These are phyloP conservation scores for Dissophora globulifera DNA, from an alignment of 192 early-diverging fungal genomes.

Conservation along the genomic window DNA sequence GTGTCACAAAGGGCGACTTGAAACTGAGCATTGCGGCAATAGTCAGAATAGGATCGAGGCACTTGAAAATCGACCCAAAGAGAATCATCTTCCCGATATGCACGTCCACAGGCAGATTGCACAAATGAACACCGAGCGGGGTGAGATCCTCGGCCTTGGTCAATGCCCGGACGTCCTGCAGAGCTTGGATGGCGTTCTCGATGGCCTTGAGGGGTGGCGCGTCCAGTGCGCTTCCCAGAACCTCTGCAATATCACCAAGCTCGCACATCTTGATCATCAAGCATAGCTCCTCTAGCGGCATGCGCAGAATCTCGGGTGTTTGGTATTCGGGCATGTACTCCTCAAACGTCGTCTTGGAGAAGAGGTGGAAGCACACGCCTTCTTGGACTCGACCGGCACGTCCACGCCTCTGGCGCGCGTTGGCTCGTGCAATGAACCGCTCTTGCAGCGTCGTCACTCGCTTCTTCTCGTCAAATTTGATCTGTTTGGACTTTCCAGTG, in stretches of 20 bases:
- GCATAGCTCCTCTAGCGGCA: conserved; percentile 88
- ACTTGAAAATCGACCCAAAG: conserved; percentile 80
- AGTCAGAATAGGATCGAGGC: conserved; percentile 78
- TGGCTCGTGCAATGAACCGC: conserved; percentile 73
- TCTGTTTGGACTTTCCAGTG: conserved; percentile 77
- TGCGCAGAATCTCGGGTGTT: conserved; percentile 83
- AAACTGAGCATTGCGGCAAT: conserved; percentile 75
- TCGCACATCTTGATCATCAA: conserved; percentile 76
- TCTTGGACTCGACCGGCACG: conserved; percentile 84
- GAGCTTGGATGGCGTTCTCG: conserved; percentile 65
- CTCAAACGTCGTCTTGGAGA: conserved; percentile 62
- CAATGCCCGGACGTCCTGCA: conserved; percentile 67
- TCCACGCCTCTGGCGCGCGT: conserved; percentile 77
- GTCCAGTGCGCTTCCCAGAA: conserved; percentile 72
- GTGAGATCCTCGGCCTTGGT: conserved; percentile 66
- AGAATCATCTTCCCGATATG: conserved; percentile 86
- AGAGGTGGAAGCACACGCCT: conserved; percentile 83
- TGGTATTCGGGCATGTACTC: conserved; percentile 68
- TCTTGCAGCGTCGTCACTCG: conserved; percentile 70
- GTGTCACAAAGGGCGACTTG: conserved; percentile 65
- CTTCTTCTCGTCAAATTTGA: conserved; percentile 72
- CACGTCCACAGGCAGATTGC: conserved; percentile 79
- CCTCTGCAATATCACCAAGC: conserved; percentile 62
- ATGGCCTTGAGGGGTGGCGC: conserved; percentile 73
- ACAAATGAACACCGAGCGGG: conserved; percentile 77